Conservation (phyloP, 192 early-diverging fungal species). For the Backusella morwellensis region DNA sequence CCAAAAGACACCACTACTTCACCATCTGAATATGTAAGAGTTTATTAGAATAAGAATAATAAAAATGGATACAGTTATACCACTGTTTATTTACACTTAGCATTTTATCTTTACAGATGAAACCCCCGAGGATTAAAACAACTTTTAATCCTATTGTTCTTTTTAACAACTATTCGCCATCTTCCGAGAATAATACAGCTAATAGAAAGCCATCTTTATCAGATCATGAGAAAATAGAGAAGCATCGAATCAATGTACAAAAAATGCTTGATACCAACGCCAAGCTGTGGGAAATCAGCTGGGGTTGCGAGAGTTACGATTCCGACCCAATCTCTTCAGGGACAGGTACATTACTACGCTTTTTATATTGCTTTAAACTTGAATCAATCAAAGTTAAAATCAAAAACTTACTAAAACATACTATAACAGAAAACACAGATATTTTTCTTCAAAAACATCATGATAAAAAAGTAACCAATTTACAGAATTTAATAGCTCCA, state of each 20-base stretch:
- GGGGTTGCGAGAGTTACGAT: background rate
- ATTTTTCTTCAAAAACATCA: background rate
- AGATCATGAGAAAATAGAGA: slow-evolving; percentile 1
- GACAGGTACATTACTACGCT: background rate
- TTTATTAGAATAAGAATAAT: background rate
- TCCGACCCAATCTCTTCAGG: background rate
- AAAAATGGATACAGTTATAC: background rate
- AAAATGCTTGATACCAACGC: slow-evolving; percentile 21
- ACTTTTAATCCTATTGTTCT: background rate
- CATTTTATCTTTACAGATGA: background rate
- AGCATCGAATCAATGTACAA: slow-evolving; percentile 7
- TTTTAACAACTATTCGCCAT: background rate
- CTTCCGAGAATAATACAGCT: background rate
- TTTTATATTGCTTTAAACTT: background rate
- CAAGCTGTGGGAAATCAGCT: slow-evolving; percentile 10
- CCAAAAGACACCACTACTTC: background rate
- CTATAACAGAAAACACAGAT: background rate
- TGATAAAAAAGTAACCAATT: background rate
- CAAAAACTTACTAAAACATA: background rate
- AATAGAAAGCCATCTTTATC: background rate
- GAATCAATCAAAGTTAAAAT: background rate
- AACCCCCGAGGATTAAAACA: background rate
- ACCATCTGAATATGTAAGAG: background rate
- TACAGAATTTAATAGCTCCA: background rate
- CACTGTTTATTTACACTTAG: background rate